Evolutionary conservation across 805 yeast species (phyloP).

Genomic region (Barnettozyma salicaria): DNA sequence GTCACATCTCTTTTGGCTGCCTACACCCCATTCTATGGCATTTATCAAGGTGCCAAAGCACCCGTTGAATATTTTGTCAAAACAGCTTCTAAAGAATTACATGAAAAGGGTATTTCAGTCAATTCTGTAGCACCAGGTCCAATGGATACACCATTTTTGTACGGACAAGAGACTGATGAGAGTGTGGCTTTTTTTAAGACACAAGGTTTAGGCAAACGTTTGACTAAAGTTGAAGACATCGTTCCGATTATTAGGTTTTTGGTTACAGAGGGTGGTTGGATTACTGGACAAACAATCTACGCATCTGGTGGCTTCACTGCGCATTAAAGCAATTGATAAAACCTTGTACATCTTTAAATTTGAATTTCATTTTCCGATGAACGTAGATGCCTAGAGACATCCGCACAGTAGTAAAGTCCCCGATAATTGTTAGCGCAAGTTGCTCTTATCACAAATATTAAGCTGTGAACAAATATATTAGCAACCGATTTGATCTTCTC

Average conservation of each 20-base stretch:
- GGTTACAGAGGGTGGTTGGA: slow-evolving; percentile 62
- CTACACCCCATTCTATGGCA: slow-evolving; percentile 46
- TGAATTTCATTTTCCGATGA: too few relatives aligned
- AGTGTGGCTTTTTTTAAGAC: slow-evolving; percentile 51
- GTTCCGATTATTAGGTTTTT: slow-evolving; percentile 57
- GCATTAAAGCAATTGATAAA: too few relatives aligned
- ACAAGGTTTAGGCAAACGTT: slow-evolving; percentile 41
- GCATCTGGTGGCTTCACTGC: slow-evolving; percentile 66
- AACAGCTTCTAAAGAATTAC: slow-evolving; percentile 49
- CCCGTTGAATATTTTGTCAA: slow-evolving; percentile 50
- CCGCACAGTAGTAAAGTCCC: too few relatives aligned
- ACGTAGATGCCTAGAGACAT: too few relatives aligned
- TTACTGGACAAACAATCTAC: slow-evolving; percentile 63
- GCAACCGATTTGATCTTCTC: too few relatives aligned
- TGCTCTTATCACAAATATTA: too few relatives aligned
- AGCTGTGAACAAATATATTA: too few relatives aligned
- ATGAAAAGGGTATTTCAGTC: slow-evolving; percentile 40
- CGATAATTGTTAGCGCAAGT: too few relatives aligned
- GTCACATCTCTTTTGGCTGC: slow-evolving; percentile 66
- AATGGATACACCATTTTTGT: slow-evolving; percentile 61
- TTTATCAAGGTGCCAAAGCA: slow-evolving; percentile 53
- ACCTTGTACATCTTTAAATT: too few relatives aligned
- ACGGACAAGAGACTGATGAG: slow-evolving; percentile 50
- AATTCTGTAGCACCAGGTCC: slow-evolving; percentile 62
- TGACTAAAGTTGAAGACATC: slow-evolving; percentile 54